A percentile compares a stretch with the other conserved stretches of the same genome.
Conservation (phyloP, 2,329 filamentous ascomycete genomes). For the Dactylellina cionopaga region DNA sequence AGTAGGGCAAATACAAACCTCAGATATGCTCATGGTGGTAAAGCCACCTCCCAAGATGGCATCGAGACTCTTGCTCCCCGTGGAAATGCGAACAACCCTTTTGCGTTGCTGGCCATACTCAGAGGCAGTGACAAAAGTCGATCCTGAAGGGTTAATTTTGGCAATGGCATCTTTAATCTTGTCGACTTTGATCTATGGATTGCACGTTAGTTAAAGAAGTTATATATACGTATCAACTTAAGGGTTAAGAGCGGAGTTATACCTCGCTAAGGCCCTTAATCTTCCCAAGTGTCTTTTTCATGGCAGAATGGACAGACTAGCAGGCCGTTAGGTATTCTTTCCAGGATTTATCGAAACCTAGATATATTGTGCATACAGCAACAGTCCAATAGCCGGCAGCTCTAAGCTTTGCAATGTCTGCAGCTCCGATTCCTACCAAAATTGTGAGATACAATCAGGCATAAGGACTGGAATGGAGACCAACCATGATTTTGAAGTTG, state of each 20-base stretch:
- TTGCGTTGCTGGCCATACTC: conserved; percentile 73
- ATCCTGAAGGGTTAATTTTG: conserved; percentile 69
- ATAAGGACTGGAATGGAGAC: background rate
- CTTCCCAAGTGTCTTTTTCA: conserved; percentile 70
- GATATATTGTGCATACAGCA: conserved; percentile 63
- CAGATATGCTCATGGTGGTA: conserved; percentile 76
- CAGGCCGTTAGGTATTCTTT: conserved; percentile 7
- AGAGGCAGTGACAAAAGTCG: conserved; percentile 73
- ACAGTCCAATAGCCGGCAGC: conserved; percentile 72
- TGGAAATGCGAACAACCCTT: conserved; percentile 72
- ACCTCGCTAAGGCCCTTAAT: conserved; percentile 67
- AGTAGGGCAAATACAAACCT: conserved; percentile 60
- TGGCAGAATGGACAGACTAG: conserved; percentile 70
- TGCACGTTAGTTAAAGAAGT: background rate
- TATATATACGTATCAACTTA: no score
- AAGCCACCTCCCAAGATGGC: conserved; percentile 73
- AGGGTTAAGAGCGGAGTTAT: background rate
- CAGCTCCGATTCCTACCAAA: conserved; percentile 67
- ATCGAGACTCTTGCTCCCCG: conserved; percentile 76
- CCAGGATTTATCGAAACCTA: background rate
- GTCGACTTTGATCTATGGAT: conserved; percentile 69
- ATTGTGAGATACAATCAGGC: background rate
- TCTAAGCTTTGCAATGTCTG: conserved; percentile 74
- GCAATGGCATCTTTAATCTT: conserved; percentile 74
- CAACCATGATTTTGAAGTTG: conserved; percentile 72